These are phyloP conservation scores for Alternaria triticimaculans DNA, from an alignment of 2,329 filamentous ascomycete species.

Conservation along the genomic window DNA sequence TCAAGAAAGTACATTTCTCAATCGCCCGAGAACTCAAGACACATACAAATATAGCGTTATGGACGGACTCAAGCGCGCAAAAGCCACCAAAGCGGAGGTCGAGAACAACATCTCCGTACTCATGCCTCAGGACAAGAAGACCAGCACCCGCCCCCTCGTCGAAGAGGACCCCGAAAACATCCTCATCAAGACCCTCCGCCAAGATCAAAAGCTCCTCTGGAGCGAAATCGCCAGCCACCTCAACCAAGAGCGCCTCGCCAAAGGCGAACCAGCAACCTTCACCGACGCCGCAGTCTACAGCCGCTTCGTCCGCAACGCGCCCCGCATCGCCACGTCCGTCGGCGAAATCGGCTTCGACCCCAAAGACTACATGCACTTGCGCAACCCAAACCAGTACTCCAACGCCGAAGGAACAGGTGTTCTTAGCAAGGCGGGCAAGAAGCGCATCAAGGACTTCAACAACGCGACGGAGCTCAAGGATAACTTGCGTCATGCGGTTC, in stretches of 20 bases:
- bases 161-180: conserved; percentile 41
- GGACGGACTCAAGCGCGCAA: conserved; percentile 23
- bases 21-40: background rate
- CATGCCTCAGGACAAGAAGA: conserved; percentile 4
- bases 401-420: background rate
- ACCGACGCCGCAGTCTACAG: conserved; percentile 46
- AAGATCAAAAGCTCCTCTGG: conserved; percentile 34
- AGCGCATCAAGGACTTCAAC: conserved; percentile 31
- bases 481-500: conserved; percentile 25
- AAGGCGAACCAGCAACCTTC: conserved; percentile 22
- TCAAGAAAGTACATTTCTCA: background rate
- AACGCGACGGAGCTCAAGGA: conserved; percentile 30
- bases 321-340: conserved; percentile 25
- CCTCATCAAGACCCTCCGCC: conserved; percentile 42
- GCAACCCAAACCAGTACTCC: conserved; percentile 22
- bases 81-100: conserved; percentile 23
- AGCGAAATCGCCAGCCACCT: conserved; percentile 34
- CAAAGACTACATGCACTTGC: conserved; percentile 44
- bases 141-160: background rate
- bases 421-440: conserved; percentile 23
- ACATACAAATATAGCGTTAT: conserved; percentile 2
- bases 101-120: conserved; percentile 19
- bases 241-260: conserved; percentile 29
- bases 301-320: conserved; percentile 44
- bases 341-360: conserved; percentile 41